Percentiles rank a stretch among this genome's conserved stretches.
Evolutionary conservation across 2,329 filamentous ascomycete species (phyloP).

Genomic region (Penicillium sp.): DNA sequence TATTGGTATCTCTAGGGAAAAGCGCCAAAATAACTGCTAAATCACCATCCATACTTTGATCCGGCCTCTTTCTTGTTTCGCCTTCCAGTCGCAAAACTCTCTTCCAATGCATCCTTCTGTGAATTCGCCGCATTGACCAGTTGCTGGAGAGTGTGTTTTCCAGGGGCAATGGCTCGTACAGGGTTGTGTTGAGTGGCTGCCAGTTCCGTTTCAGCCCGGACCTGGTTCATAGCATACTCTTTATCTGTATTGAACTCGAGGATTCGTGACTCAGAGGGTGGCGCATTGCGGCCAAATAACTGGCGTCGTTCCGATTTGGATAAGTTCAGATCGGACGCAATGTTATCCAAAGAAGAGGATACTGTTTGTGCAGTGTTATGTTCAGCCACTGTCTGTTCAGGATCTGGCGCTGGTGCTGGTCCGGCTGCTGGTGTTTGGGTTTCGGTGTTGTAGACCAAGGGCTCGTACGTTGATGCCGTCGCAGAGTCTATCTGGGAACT

Average conservation of each 20-base stretch:
- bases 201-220: slow-evolving; percentile 53
- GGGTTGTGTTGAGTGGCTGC: slow-evolving; percentile 64
- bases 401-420: slow-evolving; percentile 10
- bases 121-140: slow-evolving; percentile 75
- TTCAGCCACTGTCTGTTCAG: slow-evolving; percentile 3
- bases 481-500: slow-evolving; percentile 6
- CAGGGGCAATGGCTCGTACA: slow-evolving; percentile 69
- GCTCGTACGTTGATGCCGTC: slow-evolving; percentile 30
- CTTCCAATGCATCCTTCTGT: slow-evolving; percentile 82
- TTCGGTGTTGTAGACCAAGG: slow-evolving; percentile 36
- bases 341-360: slow-evolving; percentile 52
- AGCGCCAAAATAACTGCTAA: background rate
- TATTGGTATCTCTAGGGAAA: slow-evolving; percentile 12
- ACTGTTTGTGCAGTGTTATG: slow-evolving; percentile 11
- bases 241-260: slow-evolving; percentile 83
- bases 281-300: slow-evolving; percentile 66
- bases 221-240: slow-evolving; percentile 82
- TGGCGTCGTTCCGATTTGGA: slow-evolving; percentile 71
- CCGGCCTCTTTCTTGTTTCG: slow-evolving; percentile 76
- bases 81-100: slow-evolving; percentile 78
- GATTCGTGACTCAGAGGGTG: slow-evolving; percentile 56
- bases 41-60: slow-evolving; percentile 73
- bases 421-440: slow-evolving; percentile 18
- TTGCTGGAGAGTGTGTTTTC: slow-evolving; percentile 85
- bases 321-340: slow-evolving; percentile 73